Base-by-base conservation (phyloP, 441 rosid species). In the Croton setiger region DNA sequence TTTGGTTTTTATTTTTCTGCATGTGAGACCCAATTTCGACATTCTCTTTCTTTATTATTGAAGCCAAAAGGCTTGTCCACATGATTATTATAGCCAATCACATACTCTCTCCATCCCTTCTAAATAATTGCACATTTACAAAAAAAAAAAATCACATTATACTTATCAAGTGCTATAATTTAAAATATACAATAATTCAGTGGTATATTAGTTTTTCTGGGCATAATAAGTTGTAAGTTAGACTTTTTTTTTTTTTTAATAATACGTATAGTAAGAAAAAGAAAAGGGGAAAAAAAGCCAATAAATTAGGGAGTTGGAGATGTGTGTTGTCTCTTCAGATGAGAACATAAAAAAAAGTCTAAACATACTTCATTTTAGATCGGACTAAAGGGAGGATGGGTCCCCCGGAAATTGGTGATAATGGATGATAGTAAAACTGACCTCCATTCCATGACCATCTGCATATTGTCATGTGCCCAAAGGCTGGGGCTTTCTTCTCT, bases 391-490 rank as follows among this genome's bases (percentile, higher is more conserved):
- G 44, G 54, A 3, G 80, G 31, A 27, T 73, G 87, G 86, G 81
- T 71, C 86, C 82, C 60, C 4, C 27, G 1, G 3, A 7, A 61
- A 66, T 68, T 63, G 23, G 65, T 60, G 69, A 61, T 27, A 27
- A 27, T 27, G 1, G 31, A 27, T 27, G 31, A 27, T 14, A 15
- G 11, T 39, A 39, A 39, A 39, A 39, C 43, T 39, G 54, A 78
- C 78, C 31, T 27, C 2, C 31, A 27, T 27, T 27, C 2, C 31
- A 27, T 27, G 31, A 27, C 2, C 31, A 27, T 27, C 31, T 63
- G 45, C 79, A 66, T 51, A 2, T 27, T 27, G 55, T 72, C 89
- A 83, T 85, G 89, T 83, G 89, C 89, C 73, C 31, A 75, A 81
- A 80, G 78, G 61, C 84, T 83, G 82, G 54, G 68, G 41, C 64